phyloP scores from a whole-genome alignment of 768 basidiomycete genomes.

The Fistulinella prunicolor region DNA sequence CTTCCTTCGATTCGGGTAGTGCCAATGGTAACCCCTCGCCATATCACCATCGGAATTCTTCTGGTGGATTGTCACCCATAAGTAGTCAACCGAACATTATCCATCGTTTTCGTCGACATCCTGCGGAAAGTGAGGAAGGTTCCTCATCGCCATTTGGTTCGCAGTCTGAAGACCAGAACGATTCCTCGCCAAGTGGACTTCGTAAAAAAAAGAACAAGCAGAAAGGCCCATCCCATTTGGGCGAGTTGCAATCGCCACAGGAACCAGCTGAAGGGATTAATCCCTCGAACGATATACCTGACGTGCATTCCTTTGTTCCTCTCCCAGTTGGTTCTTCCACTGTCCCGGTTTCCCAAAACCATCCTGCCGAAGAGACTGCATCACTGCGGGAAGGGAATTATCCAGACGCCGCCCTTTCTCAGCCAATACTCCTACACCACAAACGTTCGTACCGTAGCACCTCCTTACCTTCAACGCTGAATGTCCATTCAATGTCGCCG shows the following conservation, averaged over 20 bases:
- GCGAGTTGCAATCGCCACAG: constrained; percentile 20
- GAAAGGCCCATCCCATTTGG: constrained; percentile 24
- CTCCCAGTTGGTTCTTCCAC: constrained; percentile 4
- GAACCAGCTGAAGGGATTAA: constrained; percentile 12
- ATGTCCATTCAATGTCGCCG: constrained; percentile 29
- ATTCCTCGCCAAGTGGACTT: constrained; percentile 21
- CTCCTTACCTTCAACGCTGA: constrained; percentile 34
- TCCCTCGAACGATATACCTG: constrained; percentile 3
- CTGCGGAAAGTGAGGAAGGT: constrained; percentile 46
- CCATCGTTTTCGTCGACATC: constrained; percentile 33
- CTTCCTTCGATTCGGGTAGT: constrained; percentile 32
- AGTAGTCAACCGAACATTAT: constrained; percentile 42
- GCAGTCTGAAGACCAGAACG: constrained; percentile 40
- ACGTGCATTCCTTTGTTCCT: constrained; percentile 5
- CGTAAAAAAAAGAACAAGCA: constrained; percentile 8
- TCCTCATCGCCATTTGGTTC: constrained; percentile 47
- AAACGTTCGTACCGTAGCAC: constrained; percentile 26
- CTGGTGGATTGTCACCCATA: constrained; percentile 41
- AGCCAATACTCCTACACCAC: background rate
- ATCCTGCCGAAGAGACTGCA: constrained; percentile 5
- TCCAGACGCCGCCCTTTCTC: background rate
- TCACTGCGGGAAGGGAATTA: background rate
- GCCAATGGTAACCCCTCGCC: constrained; percentile 36
- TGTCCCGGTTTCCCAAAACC: background rate
- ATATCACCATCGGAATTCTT: constrained; percentile 21